Base-by-base conservation (phyloP, 2,329 filamentous ascomycete species). In the Xylaria sp. region DNA sequence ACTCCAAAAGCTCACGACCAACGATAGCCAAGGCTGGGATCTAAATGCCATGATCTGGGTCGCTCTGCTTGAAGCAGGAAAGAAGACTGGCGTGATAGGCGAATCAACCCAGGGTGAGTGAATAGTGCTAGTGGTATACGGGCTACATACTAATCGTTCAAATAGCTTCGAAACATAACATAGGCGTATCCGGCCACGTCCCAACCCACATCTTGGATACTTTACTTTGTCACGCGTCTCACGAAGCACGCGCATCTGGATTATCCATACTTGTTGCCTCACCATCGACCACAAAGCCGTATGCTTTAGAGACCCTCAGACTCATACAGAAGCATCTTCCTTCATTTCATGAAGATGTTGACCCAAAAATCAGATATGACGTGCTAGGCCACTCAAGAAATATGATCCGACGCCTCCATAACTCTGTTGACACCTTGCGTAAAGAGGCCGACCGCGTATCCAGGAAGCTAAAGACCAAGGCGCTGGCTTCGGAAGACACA, bases 331-430 rank as follows among this genome's bases (percentile, higher is more conserved):
- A 82, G 39, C 89, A 93, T 67, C 81, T 98, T 3, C 85, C 87
- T 0, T 86, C 90, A 17, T 89, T 95, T 71, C 91, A 97, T 76
- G 89, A 93, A 2, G 94, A 98, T 70, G 89, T 92, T 0, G 94
- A 98, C 77, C 90, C 95, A 5, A 93, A 95, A 74, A 92, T 94
- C 72, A 89, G 96, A 65, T 91, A 94, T 66, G 93, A 97, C 73
- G 85, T 97, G 1, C 85, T 95, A 30, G 89, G 89, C 27, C 87
- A 92, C 69, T 89, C 91, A 2, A 90, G 93, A 69, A 90, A 90
- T 73, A 88, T 98, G 78, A 88, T 94, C 67, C 90, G 92, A 74
- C 89, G 94, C 51, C 82, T 97, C 4, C 86, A 91, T 71, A 90
- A 89, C 27, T 87, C 90, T 9, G 88, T 91, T 19, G 84, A 86